Percentiles rank a stretch among this genome's conserved stretches.
Evolutionary conservation across 441 rosid genomes (phyloP).

Genomic region (Omphalea diandra): DNA sequence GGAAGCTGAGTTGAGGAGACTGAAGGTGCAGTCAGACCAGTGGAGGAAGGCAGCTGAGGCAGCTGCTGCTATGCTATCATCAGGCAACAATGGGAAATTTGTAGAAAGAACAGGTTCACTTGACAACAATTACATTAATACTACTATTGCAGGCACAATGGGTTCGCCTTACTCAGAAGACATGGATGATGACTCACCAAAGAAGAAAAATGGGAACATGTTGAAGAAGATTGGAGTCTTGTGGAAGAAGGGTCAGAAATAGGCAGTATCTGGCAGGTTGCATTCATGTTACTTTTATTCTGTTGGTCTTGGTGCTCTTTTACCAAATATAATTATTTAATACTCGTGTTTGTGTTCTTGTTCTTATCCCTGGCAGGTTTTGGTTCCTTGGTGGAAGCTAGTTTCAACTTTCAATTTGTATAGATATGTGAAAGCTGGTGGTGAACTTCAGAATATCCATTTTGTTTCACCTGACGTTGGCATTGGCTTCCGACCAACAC

Average conservation of each 20-base stretch:
- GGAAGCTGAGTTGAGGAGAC: slow-evolving; percentile 82
- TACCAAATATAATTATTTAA: not conserved
- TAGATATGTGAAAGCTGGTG: slow-evolving; percentile 18
- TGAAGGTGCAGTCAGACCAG: slow-evolving; percentile 93
- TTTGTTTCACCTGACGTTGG: slow-evolving; percentile 2
- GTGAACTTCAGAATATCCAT: slow-evolving; percentile 1
- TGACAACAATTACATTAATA: slow-evolving; percentile 45
- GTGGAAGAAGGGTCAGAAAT: slow-evolving; percentile 86
- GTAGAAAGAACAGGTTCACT: slow-evolving; percentile 60
- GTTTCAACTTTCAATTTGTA: slow-evolving; percentile 12
- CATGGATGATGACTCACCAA: slow-evolving; percentile 78
- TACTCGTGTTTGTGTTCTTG: not conserved
- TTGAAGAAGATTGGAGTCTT: slow-evolving; percentile 85
- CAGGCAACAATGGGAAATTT: slow-evolving; percentile 67
- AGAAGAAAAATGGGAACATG: slow-evolving; percentile 89
- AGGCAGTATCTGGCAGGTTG: slow-evolving; percentile 21
- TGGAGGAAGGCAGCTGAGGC: slow-evolving; percentile 99
- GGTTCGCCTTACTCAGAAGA: slow-evolving; percentile 70
- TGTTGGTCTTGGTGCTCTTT: not conserved
- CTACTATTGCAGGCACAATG: slow-evolving; percentile 36
- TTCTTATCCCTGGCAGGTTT: slow-evolving; percentile 8
- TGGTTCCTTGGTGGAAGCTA: not conserved
- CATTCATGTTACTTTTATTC: not conserved
- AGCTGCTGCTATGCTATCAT: slow-evolving; percentile 80
- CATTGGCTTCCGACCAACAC: too few relatives aligned